Percentiles rank a stretch among this genome's conserved stretches.
These are phyloP conservation scores for Candida vartiovaarae DNA, from an alignment of 805 yeast genomes.

Conservation along the genomic window DNA sequence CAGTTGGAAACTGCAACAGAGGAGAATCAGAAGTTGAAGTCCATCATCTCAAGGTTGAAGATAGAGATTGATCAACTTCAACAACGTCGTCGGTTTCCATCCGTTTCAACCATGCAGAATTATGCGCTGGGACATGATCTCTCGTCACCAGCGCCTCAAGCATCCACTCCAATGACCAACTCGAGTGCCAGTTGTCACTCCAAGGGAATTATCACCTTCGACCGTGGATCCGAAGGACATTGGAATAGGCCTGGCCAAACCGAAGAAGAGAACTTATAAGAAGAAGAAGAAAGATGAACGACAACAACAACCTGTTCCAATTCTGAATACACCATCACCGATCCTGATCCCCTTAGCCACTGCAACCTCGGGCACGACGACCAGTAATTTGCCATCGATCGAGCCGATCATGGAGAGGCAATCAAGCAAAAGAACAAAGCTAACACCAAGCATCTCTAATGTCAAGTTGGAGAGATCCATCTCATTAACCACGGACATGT, in stretches of 20 bases:
- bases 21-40: constrained; percentile 38
- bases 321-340: constrained; percentile 19
- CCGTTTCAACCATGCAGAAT: too few relatives aligned
- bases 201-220: constrained; percentile 16
- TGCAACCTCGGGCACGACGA: neutral
- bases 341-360: constrained; percentile 5
- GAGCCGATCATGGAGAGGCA: constrained; percentile 9
- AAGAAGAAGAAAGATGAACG: constrained; percentile 18
- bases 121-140: neutral
- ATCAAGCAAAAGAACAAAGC: constrained; percentile 6
- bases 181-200: neutral
- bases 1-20: constrained; percentile 36
- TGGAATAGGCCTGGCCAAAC: constrained; percentile 9
- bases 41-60: constrained; percentile 32
- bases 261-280: constrained; percentile 16
- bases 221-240: constrained; percentile 20
- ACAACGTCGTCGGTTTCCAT: neutral
- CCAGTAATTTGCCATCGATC: constrained; percentile 7
- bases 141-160: neutral
- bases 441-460: constrained; percentile 3
- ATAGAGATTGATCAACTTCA: constrained; percentile 30
- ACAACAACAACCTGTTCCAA: neutral
- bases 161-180: constrained; percentile 6
- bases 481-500: constrained; percentile 10
- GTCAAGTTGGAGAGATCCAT: constrained; percentile 12